phyloP scores from a whole-genome alignment of 345 rosid genomes.

The Melastoma malabathricum region DNA sequence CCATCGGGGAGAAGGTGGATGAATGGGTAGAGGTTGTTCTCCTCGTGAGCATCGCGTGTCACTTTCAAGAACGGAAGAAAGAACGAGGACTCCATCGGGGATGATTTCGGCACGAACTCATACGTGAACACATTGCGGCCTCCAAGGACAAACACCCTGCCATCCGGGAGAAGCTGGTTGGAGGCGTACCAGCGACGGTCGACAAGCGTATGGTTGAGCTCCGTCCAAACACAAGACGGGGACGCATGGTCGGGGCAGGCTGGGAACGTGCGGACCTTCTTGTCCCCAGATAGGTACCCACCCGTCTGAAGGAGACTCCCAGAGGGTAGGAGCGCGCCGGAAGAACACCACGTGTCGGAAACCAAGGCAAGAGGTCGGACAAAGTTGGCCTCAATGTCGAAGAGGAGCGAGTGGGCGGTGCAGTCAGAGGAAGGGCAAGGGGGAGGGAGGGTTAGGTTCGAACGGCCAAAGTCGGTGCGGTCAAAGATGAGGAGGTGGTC shows the following conservation, averaged over 20 bases:
- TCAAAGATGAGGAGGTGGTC: conserved; percentile 62
- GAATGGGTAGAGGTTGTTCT: conserved; percentile 81
- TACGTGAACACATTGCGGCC: conserved; percentile 53
- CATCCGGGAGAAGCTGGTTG: conserved; percentile 70
- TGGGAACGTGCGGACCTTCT: conserved; percentile 30
- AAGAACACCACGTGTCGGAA: conserved; percentile 82
- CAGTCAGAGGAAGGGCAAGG: conserved; percentile 56
- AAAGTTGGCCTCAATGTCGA: conserved; percentile 45
- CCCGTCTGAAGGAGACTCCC: conserved; percentile 75
- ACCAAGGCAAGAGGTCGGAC: conserved; percentile 44
- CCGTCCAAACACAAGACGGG: conserved; percentile 51
- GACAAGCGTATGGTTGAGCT: conserved; percentile 21
- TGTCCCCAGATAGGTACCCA: conserved; percentile 51
- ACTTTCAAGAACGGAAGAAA: conserved; percentile 44
- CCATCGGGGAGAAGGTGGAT: conserved; percentile 65
- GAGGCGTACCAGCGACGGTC: conserved; percentile 72
- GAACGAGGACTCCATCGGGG: conserved; percentile 12
- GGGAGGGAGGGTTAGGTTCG: conserved; percentile 47
- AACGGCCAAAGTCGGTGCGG: conserved; percentile 63
- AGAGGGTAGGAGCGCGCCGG: conserved; percentile 48
- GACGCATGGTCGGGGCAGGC: conserved; percentile 27
- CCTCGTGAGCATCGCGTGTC: conserved; percentile 48
- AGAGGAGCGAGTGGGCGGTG: conserved; percentile 61
- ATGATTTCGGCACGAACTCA: conserved; percentile 50
- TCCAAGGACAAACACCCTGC: conserved; percentile 54